Base-by-base conservation (phyloP, 148 eudicot genomes). In the Vaccinium vitisidaea region DNA sequence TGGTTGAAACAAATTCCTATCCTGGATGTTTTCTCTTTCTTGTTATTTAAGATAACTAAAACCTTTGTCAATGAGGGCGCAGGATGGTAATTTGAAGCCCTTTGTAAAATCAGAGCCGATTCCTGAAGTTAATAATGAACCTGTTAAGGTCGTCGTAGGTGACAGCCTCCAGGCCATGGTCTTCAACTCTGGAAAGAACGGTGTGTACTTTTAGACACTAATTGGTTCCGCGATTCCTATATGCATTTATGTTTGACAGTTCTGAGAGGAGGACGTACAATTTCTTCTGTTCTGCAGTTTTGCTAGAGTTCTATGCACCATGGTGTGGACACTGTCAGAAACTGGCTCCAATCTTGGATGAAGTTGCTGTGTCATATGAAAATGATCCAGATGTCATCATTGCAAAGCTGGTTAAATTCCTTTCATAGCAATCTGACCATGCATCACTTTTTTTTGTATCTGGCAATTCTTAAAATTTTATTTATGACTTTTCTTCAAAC, bases 241-340 rank as follows among this genome's bases (percentile, higher is more conserved):
- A 16, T 75, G 14, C 12, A 7, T 46, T 46, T 36, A 18, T 36
- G 19, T 0, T 18, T 73, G 77, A 36, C 15, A 0, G 1, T 73
- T 73, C 49, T 14, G 1, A 73, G 77, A 39, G 13, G 77, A 73
- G 2, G 48, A 18, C 48, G 0, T 75, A 18, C 52, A 48, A 19
- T 75, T 25, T 43, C 18, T 79, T 79, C 56, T 36, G 10, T 78
- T 27, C 11, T 84, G 83, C 90, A 93, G 94, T 93, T 84, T 55
- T 93, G 18, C 50, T 93, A 82, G 94, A 92, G 87, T 90, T 93
- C 83, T 92, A 93, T 82, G 95, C 95, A 61, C 95, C 95, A 43
- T 93, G 95, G 95, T 93, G 94, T 63, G 95, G 92, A 74, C 93
- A 93, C 86, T 92, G 95, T 88, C 88, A 92, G 78, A 89, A 88